These are phyloP conservation scores for Canavalia gladiata DNA, from an alignment of 306 rosid genomes.

Conservation along the genomic window DNA sequence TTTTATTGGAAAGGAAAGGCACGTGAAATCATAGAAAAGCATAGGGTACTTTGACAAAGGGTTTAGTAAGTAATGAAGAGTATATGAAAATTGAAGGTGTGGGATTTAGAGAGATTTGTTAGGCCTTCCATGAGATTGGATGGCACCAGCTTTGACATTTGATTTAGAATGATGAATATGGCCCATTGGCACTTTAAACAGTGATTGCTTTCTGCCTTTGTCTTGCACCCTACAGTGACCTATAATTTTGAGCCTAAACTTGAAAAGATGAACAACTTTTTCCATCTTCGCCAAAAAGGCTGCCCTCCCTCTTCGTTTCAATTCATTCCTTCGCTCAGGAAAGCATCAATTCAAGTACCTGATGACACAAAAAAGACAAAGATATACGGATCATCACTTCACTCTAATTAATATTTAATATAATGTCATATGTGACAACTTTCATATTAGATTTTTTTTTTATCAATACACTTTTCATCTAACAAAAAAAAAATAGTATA, in stretches of 20 bases:
- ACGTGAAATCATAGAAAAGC: slow-evolving; percentile 27
- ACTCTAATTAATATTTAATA: neutral
- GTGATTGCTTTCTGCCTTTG: slow-evolving; percentile 51
- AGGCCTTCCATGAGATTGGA: slow-evolving; percentile 28
- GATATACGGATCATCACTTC: neutral
- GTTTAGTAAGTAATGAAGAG: slow-evolving; percentile 14
- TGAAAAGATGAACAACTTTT: slow-evolving; percentile 55
- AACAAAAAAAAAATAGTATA: no score
- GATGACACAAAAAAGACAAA: slow-evolving; percentile 49
- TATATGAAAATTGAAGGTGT: slow-evolving; percentile 32
- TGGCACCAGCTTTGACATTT: slow-evolving; percentile 53
- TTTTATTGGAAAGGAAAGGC: slow-evolving; percentile 27
- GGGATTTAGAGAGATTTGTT: slow-evolving; percentile 58
- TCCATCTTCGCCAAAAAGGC: slow-evolving; percentile 49
- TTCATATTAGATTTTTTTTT: no score
- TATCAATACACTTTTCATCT: no score
- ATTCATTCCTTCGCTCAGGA: slow-evolving; percentile 41
- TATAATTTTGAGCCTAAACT: slow-evolving; percentile 65
- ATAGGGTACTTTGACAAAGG: slow-evolving; percentile 46
- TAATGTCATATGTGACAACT: no score
- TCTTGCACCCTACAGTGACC: slow-evolving; percentile 42
- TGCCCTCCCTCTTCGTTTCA: slow-evolving; percentile 44
- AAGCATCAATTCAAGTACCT: slow-evolving; percentile 45
- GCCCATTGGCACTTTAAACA: slow-evolving; percentile 61
- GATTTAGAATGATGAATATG: slow-evolving; percentile 48